Conservation (phyloP, 805 yeast genomes). For the Candida pini region DNA sequence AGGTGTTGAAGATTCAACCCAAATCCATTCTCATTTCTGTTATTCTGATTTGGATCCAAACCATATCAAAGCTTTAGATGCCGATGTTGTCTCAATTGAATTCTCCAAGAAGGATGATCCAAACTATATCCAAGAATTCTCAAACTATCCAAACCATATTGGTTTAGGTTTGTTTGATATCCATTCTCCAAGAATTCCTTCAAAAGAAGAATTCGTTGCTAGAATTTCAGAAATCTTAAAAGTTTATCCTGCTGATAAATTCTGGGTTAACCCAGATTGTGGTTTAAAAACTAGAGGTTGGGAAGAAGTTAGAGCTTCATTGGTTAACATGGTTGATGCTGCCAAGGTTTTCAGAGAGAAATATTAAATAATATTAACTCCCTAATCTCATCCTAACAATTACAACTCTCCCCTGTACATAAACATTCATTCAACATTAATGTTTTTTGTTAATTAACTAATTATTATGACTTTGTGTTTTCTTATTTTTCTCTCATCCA, state of each 20-base stretch:
- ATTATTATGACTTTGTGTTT: slow-evolving; percentile 8
- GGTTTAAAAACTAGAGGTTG: slow-evolving; percentile 99
- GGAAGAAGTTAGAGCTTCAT: slow-evolving; percentile 93
- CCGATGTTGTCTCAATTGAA: slow-evolving; percentile 98
- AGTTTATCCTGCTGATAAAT: slow-evolving; percentile 95
- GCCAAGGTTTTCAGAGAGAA: slow-evolving; percentile 84
- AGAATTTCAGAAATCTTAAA: slow-evolving; percentile 93
- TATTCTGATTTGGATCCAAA: slow-evolving; percentile 99
- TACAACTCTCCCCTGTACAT: too few relatives aligned
- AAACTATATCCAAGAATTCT: slow-evolving; percentile 94
- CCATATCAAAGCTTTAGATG: slow-evolving; percentile 99
- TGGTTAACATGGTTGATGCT: slow-evolving; percentile 98
- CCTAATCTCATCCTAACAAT: too few relatives aligned
- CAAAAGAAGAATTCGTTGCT: slow-evolving; percentile 90
- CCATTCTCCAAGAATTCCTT: slow-evolving; percentile 99
- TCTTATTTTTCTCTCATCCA: slow-evolving; percentile 5
- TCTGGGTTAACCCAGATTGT: slow-evolving; percentile 99
- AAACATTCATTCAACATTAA: slow-evolving; percentile 35
- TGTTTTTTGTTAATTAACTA: slow-evolving; percentile 17
- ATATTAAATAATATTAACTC: too few relatives aligned
- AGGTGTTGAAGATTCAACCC: slow-evolving; percentile 92
- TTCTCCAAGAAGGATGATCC: slow-evolving; percentile 99
- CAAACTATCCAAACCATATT: slow-evolving; percentile 98
- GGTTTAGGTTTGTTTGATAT: slow-evolving; percentile 99
- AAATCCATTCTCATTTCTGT: slow-evolving; percentile 99